Percentiles rank a stretch among this genome's conserved stretches.
These are phyloP conservation scores for Psilocybe cubensis DNA, from an alignment of 768 basidiomycete genomes.

Conservation along the genomic window DNA sequence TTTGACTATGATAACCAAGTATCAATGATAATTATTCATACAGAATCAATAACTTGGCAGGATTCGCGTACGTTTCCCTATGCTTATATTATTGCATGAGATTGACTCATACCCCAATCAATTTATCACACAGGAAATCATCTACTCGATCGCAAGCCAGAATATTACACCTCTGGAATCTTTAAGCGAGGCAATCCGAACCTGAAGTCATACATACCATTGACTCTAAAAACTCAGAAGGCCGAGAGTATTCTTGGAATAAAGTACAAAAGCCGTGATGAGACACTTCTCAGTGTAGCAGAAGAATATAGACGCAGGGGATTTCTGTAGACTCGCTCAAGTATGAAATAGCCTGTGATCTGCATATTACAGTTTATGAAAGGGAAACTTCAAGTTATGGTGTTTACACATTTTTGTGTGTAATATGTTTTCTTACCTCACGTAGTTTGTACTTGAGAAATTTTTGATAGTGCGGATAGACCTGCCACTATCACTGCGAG, in stretches of 20 bases:
- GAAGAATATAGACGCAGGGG: constrained; percentile 7
- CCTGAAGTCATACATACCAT: not conserved
- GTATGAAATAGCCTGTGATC: not conserved
- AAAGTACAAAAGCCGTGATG: constrained; percentile 2
- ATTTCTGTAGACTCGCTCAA: constrained; percentile 3
- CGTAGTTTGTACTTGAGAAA: no score
- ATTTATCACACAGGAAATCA: constrained; percentile 6
- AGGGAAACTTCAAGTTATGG: no score
- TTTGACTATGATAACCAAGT: not conserved
- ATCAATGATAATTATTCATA: not conserved
- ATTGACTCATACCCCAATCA: not conserved
- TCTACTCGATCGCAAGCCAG: constrained; percentile 4
- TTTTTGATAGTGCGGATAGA: no score
- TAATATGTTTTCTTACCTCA: no score
- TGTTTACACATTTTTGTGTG: no score
- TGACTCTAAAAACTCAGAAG: constrained; percentile 8
- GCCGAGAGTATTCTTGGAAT: constrained; percentile 11
- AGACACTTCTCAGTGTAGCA: not conserved
- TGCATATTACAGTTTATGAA: not conserved
- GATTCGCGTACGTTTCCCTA: constrained; percentile 5
- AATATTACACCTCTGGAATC: constrained; percentile 7
- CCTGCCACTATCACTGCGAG: no score
- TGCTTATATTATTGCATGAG: not conserved
- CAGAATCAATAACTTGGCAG: constrained; percentile 12
- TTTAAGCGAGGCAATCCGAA: constrained; percentile 13